Percentiles rank a stretch among this genome's conserved stretches.
Conservation (phyloP, 192 early-diverging fungal genomes). For the Glomus cerebriforme region DNA sequence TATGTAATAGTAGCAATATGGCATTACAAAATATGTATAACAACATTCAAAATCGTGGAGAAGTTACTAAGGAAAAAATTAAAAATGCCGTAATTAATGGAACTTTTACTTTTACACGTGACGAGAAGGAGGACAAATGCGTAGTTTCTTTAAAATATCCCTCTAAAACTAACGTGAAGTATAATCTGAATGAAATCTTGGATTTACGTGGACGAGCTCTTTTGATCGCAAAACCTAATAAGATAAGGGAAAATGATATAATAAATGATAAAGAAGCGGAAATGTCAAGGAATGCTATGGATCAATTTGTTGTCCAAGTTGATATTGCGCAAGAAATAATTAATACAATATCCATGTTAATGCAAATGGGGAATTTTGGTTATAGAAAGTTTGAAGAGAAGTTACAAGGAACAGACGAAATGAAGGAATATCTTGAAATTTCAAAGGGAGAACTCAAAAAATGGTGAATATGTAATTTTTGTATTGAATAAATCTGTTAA, state of each 20-base stretch:
- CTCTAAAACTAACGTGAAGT: not conserved
- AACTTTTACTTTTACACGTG: conserved; percentile 27
- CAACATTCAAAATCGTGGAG: conserved; percentile 8
- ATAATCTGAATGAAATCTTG: conserved; percentile 19
- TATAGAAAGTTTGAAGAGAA: conserved; percentile 20
- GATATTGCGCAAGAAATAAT: conserved; percentile 31
- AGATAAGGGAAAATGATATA: not conserved
- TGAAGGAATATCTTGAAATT: not conserved
- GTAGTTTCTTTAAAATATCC: conserved; percentile 19
- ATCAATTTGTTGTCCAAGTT: conserved; percentile 32
- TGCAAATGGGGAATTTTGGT: conserved; percentile 32
- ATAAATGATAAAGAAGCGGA: not conserved
- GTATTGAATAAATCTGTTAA: too few relatives aligned
- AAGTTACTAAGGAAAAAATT: not conserved
- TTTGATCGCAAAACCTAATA: conserved; percentile 28
- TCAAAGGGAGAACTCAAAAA: conserved; percentile 11
- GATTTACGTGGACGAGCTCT: conserved; percentile 36
- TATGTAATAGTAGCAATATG: conserved; percentile 28
- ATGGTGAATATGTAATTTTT: not conserved
- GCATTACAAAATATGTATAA: conserved; percentile 28
- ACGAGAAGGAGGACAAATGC: conserved; percentile 1
- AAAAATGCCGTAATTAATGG: conserved; percentile 30
- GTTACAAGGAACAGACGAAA: not conserved
- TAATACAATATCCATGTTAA: conserved; percentile 16
- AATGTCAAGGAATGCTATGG: not conserved